Evolutionary conservation across 352 stramenopile species (phyloP).

Genomic region (Globisporangium polare): DNA sequence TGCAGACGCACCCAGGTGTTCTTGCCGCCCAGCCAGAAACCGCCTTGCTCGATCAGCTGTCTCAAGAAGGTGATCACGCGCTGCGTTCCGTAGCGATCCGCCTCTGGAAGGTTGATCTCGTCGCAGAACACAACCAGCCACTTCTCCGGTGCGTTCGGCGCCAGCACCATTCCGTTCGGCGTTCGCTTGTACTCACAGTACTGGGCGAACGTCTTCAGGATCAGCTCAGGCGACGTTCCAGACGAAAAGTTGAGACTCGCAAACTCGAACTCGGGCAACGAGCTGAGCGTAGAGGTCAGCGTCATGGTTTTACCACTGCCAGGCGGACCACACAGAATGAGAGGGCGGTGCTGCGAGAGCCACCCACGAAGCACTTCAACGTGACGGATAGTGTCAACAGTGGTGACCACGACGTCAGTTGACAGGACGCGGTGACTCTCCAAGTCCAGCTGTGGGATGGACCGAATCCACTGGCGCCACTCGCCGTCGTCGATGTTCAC

Average conservation of each 20-base stretch:
- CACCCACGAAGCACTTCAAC: constrained; percentile 97
- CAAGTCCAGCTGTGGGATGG: constrained; percentile 97
- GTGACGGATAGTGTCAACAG: constrained; percentile 98
- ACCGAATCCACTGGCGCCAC: constrained; percentile 95
- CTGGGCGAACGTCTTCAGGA: constrained; percentile 98
- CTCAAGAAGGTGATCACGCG: constrained; percentile 99
- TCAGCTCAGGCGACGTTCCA: constrained; percentile 97
- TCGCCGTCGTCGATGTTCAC: constrained; percentile 97
- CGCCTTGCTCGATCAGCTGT: constrained; percentile 97
- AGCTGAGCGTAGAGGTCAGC: constrained; percentile 96
- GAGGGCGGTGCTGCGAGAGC: constrained; percentile 94
- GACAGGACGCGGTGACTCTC: constrained; percentile 96
- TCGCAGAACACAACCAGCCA: constrained; percentile 99
- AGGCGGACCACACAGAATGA: constrained; percentile 98
- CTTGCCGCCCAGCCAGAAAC: constrained; percentile 85
- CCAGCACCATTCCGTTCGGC: constrained; percentile 94
- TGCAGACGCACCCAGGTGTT: constrained; percentile 91
- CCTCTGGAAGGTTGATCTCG: constrained; percentile 99
- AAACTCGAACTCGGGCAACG: constrained; percentile 97
- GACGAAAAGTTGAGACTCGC: constrained; percentile 99
- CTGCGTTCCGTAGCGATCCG: constrained; percentile 99
- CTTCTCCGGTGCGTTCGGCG: constrained; percentile 92
- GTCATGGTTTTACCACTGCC: constrained; percentile 99
- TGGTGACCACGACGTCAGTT: constrained; percentile 99
- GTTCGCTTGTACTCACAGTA: constrained; percentile 99